Conservation (phyloP, 257 asterid species). For the Solanum bulbocastanum region DNA sequence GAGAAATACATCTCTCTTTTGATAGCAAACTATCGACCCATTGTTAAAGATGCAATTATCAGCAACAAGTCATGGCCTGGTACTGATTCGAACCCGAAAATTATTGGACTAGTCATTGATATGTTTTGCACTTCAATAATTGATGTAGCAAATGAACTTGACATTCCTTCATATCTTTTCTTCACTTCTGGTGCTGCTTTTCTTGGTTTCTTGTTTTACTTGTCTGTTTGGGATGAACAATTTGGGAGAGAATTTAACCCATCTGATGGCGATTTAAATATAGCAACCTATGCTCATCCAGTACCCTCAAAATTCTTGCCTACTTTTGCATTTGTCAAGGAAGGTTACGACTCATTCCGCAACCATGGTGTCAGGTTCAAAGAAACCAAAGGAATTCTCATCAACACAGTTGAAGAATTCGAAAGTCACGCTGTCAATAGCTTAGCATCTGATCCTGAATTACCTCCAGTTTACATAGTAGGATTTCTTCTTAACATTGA, state of each 20-base stretch:
- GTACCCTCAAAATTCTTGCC: constrained; percentile 1
- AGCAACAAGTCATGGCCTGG: too few relatives aligned
- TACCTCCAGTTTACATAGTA: constrained; percentile 1
- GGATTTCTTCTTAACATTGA: background rate
- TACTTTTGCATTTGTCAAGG: background rate
- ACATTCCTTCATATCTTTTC: too few relatives aligned
- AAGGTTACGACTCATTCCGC: background rate
- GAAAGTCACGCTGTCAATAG: background rate
- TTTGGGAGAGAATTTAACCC: background rate
- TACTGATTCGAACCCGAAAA: too few relatives aligned
- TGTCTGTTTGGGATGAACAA: too few relatives aligned
- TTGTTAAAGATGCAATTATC: background rate
- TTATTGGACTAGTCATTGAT: too few relatives aligned
- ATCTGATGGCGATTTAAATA: background rate
- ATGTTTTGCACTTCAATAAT: too few relatives aligned
- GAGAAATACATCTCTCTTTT: background rate
- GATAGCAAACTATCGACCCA: background rate
- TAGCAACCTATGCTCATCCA: background rate
- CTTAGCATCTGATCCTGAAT: background rate
- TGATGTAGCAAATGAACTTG: too few relatives aligned
- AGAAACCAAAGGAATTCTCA: constrained; percentile 3
- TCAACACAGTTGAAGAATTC: constrained; percentile 8
- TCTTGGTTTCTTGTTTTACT: too few relatives aligned
- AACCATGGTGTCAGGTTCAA: background rate
- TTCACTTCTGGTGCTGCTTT: too few relatives aligned